Percentiles rank a stretch among this genome's conserved stretches.
Evolutionary conservation across 352 stramenopile species (phyloP).

Genomic region (Thalassiosira pacifica): DNA sequence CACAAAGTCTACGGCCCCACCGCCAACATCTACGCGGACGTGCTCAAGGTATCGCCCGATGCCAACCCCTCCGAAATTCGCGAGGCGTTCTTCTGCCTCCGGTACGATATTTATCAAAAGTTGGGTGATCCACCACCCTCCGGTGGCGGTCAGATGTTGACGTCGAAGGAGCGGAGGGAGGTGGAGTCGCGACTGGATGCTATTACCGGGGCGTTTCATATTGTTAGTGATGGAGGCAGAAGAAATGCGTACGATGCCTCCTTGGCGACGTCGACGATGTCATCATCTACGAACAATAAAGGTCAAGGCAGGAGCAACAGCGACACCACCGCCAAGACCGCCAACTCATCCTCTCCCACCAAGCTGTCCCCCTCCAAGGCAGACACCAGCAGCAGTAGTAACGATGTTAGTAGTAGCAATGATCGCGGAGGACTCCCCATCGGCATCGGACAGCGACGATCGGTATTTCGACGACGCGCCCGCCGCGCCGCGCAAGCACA

Average conservation of each 20-base stretch:
- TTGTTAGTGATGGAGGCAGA: slow-evolving; percentile 34
- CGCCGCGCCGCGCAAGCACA: too few relatives aligned
- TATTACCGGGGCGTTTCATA: slow-evolving; percentile 46
- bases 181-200: slow-evolving; percentile 50
- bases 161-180: slow-evolving; percentile 25
- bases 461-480: too few relatives aligned
- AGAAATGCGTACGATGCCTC: slow-evolving; percentile 36
- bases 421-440: too few relatives aligned
- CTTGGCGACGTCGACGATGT: not conserved
- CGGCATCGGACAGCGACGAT: too few relatives aligned
- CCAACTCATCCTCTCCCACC: not conserved
- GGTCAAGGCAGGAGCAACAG: not conserved
- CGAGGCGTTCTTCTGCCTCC: slow-evolving; percentile 62
- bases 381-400: not conserved
- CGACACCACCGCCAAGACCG: not conserved
- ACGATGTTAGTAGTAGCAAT: too few relatives aligned
- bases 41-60: slow-evolving; percentile 25
- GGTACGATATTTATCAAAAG: slow-evolving; percentile 51
- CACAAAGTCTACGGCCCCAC: slow-evolving; percentile 36
- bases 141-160: not conserved
- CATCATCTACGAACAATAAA: too few relatives aligned
- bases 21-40: slow-evolving; percentile 45
- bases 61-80: slow-evolving; percentile 44
- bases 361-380: not conserved
- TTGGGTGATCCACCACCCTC: not conserved